These are phyloP conservation scores for Hyphopichia wangnamkhiaoensis DNA, from an alignment of 1,139 yeast genomes.

Conservation along the genomic window DNA sequence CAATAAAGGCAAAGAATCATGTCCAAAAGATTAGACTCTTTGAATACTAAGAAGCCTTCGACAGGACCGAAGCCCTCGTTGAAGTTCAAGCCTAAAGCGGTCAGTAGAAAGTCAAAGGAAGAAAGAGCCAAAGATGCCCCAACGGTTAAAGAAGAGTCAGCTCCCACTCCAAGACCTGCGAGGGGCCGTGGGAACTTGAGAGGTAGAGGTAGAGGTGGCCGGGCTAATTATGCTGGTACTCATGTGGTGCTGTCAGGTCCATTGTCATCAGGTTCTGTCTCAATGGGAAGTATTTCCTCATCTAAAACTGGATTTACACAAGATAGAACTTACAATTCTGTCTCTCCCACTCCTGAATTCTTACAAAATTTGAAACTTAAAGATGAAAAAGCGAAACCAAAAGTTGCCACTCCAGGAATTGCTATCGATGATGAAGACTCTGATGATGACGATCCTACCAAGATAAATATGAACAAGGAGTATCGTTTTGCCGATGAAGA, in stretches of 20 bases:
- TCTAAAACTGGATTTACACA: slow-evolving; percentile 26
- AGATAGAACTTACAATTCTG: slow-evolving; percentile 27
- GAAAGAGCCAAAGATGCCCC: slow-evolving; percentile 82
- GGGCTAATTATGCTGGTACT: slow-evolving; percentile 59
- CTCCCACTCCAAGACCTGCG: slow-evolving; percentile 15
- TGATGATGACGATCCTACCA: slow-evolving; percentile 41
- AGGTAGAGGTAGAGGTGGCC: slow-evolving; percentile 35
- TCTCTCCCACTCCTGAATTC: slow-evolving; percentile 40
- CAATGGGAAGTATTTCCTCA: slow-evolving; percentile 38
- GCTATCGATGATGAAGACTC: slow-evolving; percentile 31
- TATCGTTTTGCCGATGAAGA: slow-evolving; percentile 52
- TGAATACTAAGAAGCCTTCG: slow-evolving; percentile 35
- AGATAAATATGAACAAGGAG: slow-evolving; percentile 63
- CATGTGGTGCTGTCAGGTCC: slow-evolving; percentile 74
- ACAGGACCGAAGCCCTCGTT: slow-evolving; percentile 47
- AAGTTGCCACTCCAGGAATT: slow-evolving; percentile 11
- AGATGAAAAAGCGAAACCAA: slow-evolving; percentile 19
- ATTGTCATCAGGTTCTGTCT: slow-evolving; percentile 64
- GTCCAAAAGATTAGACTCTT: slow-evolving; percentile 49
- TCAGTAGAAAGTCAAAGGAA: slow-evolving; percentile 77
- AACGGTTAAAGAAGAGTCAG: slow-evolving; percentile 35
- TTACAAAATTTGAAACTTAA: slow-evolving; percentile 39
- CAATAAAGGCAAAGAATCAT: slow-evolving; percentile 16
- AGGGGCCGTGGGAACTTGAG: slow-evolving; percentile 27
- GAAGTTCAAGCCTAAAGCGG: slow-evolving; percentile 80